Conservation (phyloP, 495 filamentous ascomycete species). For the Penicillium angulare region DNA sequence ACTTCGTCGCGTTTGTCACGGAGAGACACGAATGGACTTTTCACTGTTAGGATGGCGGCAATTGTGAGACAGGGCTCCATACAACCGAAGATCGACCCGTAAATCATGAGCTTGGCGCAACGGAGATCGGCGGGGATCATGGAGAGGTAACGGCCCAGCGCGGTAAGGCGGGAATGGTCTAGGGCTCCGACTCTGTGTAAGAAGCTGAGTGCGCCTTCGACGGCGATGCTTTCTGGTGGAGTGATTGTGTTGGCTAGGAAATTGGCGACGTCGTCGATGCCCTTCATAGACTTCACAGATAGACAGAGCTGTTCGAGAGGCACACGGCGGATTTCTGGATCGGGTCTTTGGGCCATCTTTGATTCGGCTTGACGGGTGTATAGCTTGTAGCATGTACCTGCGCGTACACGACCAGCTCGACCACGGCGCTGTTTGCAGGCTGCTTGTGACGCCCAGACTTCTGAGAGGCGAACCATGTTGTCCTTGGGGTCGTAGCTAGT, state of each 20-base stretch:
- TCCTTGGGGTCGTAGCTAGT: conserved; percentile 89
- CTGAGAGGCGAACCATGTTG: conserved; percentile 91
- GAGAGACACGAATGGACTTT: conserved; percentile 80
- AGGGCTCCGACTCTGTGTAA: conserved; percentile 85
- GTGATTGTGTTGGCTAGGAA: conserved; percentile 88
- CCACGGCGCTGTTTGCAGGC: conserved; percentile 97
- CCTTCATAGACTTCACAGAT: conserved; percentile 88
- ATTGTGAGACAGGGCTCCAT: conserved; percentile 88
- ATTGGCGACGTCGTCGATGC: conserved; percentile 69
- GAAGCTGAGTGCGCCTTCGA: conserved; percentile 77
- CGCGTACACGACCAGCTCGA: conserved; percentile 86
- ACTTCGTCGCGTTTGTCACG: conserved; percentile 77
- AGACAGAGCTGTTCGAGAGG: conserved; percentile 93
- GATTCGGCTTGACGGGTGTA: conserved; percentile 81
- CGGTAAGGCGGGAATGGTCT: conserved; percentile 79
- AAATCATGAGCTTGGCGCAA: conserved; percentile 93
- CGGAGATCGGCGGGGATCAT: conserved; percentile 94
- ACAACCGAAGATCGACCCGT: conserved; percentile 89
- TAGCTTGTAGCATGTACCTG: conserved; percentile 91
- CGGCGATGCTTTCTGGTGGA: conserved; percentile 78
- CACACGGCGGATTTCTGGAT: conserved; percentile 90
- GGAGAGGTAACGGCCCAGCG: conserved; percentile 83
- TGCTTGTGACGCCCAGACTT: conserved; percentile 92
- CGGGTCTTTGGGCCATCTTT: conserved; percentile 86
- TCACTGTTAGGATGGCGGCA: conserved; percentile 81